Percentiles rank a stretch among this genome's conserved stretches.
Conservation (phyloP, 768 basidiomycete species). For the Leccinum sublutescens region DNA sequence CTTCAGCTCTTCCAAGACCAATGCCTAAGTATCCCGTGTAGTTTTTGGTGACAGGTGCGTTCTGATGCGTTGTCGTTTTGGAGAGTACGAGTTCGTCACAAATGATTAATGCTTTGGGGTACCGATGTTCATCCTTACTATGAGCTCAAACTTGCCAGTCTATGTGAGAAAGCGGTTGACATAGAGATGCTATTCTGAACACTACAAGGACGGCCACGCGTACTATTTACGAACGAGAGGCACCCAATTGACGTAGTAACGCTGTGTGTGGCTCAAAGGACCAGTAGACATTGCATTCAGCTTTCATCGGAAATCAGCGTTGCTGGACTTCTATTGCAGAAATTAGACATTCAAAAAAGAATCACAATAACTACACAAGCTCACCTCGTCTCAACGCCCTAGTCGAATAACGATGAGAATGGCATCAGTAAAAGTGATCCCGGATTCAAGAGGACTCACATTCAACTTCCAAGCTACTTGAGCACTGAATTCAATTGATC, state of each 20-base stretch:
- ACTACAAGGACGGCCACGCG: too few species aligned
- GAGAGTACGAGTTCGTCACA: too few species aligned
- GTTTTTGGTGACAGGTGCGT: background rate
- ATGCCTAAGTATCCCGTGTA: too few species aligned
- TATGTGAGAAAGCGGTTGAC: background rate
- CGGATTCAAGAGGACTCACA: background rate
- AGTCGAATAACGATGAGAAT: background rate
- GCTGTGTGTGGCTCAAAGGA: background rate
- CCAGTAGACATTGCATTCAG: background rate
- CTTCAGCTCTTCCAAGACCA: too few species aligned
- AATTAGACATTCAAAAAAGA: background rate
- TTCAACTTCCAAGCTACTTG: slow-evolving; percentile 14
- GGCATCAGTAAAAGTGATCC: background rate
- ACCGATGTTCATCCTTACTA: background rate
- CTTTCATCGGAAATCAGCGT: slow-evolving; percentile 5
- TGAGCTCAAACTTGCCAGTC: too few species aligned
- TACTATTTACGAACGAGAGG: background rate
- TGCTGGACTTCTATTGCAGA: slow-evolving; percentile 1
- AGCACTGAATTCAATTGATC: slow-evolving; percentile 26
- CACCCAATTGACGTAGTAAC: background rate
- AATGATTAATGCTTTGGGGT: too few species aligned
- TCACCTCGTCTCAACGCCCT: slow-evolving; percentile 14
- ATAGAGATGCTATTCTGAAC: too few species aligned
- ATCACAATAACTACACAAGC: background rate
- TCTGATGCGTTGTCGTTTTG: too few species aligned